Evolutionary conservation across 257 asterid genomes (phyloP).

Genomic region (Striga asiatica): DNA sequence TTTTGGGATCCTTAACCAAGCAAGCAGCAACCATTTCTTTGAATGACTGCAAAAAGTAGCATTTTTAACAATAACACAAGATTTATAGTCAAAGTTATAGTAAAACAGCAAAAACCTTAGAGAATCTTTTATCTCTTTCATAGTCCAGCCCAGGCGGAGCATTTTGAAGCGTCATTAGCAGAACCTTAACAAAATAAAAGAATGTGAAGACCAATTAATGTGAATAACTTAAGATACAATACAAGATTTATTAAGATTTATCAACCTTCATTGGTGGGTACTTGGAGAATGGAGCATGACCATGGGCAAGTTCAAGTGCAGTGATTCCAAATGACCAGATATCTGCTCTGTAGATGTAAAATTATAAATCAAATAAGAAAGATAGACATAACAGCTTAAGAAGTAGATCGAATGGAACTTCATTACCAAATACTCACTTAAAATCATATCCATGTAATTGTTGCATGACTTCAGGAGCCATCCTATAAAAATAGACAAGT

Average conservation of each 20-base stretch:
- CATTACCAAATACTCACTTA: constrained; percentile 43
- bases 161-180: constrained; percentile 86
- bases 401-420: constrained; percentile 11
- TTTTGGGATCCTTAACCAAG: constrained; percentile 92
- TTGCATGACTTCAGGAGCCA: constrained; percentile 99
- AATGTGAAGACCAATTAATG: constrained; percentile 11
- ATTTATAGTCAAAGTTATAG: constrained; percentile 4
- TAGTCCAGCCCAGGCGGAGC: constrained; percentile 97
- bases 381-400: neutral
- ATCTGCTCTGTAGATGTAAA: constrained; percentile 72
- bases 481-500: constrained; percentile 36
- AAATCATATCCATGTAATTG: constrained; percentile 94
- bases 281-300: no score
- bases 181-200: constrained; percentile 51
- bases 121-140: constrained; percentile 82
- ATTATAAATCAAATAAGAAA: constrained; percentile 16
- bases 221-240: constrained; percentile 7
- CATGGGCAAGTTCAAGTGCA: no score
- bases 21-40: constrained; percentile 87
- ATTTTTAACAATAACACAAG: constrained; percentile 25
- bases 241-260: constrained; percentile 1
- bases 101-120: constrained; percentile 51
- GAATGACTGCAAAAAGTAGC: constrained; percentile 50
- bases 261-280: constrained; percentile 92
- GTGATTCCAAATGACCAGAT: constrained; percentile 97